These are phyloP conservation scores for Debaryomyces fabryi DNA, from an alignment of 1,139 yeast species.

Conservation along the genomic window DNA sequence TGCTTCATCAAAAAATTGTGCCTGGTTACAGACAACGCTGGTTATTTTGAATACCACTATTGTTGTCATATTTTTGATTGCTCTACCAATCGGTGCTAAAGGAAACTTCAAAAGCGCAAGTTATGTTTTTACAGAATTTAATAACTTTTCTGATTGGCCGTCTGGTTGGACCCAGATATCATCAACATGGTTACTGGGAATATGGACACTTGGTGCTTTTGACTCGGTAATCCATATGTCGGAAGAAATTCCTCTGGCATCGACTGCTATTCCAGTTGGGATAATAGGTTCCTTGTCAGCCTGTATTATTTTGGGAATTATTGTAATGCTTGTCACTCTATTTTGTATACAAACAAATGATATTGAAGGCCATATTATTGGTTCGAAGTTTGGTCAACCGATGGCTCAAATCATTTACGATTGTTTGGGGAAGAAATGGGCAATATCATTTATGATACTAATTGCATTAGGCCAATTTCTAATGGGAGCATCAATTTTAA, in stretches of 20 bases:
- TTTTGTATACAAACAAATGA: slow-evolving; percentile 45
- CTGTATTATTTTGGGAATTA: slow-evolving; percentile 65
- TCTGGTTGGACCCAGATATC: slow-evolving; percentile 67
- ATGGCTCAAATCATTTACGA: slow-evolving; percentile 69
- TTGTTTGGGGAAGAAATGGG: slow-evolving; percentile 70
- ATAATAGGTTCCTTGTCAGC: slow-evolving; percentile 50
- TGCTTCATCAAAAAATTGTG: slow-evolving; percentile 45
- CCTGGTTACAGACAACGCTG: slow-evolving; percentile 62
- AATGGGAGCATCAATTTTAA: slow-evolving; percentile 54
- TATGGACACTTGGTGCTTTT: slow-evolving; percentile 69
- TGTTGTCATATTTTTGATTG: slow-evolving; percentile 62
- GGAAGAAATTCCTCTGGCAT: slow-evolving; percentile 71
- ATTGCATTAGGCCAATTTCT: slow-evolving; percentile 63
- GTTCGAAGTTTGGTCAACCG: slow-evolving; percentile 52
- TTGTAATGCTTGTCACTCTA: slow-evolving; percentile 54
- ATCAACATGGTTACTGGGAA: slow-evolving; percentile 65
- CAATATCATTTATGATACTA: slow-evolving; percentile 62
- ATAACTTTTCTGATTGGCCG: slow-evolving; percentile 60
- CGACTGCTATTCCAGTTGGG: slow-evolving; percentile 69
- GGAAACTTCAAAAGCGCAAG: slow-evolving; percentile 40
- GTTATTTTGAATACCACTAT: slow-evolving; percentile 57
- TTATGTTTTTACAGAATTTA: slow-evolving; percentile 57
- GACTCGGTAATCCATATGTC: slow-evolving; percentile 75
- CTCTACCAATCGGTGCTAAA: slow-evolving; percentile 59
- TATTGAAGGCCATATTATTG: slow-evolving; percentile 39